Percentiles rank a stretch among this genome's conserved stretches.
Evolutionary conservation across 2,329 filamentous ascomycete genomes (phyloP).

Genomic region (Trichophyton simii): DNA sequence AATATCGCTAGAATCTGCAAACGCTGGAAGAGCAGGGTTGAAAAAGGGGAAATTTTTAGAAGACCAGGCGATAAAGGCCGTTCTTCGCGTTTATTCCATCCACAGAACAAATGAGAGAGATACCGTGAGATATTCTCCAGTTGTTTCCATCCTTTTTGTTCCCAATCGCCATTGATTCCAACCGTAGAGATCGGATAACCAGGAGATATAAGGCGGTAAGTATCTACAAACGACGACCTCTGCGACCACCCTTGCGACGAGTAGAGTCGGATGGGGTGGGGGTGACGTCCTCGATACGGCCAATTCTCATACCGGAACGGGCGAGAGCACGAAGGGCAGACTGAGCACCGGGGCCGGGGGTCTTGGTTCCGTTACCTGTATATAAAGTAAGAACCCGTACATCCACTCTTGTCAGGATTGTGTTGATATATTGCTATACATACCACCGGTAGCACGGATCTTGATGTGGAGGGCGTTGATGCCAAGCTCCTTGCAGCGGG

Average conservation of each 20-base stretch:
- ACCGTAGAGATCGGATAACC: slow-evolving; percentile 11
- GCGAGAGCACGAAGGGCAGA: slow-evolving; percentile 97
- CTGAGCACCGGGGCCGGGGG: slow-evolving; percentile 96
- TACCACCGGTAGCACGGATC: slow-evolving; percentile 98
- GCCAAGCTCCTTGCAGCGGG: slow-evolving; percentile 73
- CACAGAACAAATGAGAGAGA: slow-evolving; percentile 26
- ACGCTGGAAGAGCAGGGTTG: neutral
- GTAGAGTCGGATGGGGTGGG: slow-evolving; percentile 98
- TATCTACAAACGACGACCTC: slow-evolving; percentile 96
- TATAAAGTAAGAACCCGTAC: neutral
- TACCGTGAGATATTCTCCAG: slow-evolving; percentile 20
- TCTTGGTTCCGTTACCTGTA: slow-evolving; percentile 96
- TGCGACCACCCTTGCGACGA: slow-evolving; percentile 99
- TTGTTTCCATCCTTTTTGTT: slow-evolving; percentile 19
- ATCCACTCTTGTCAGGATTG: neutral
- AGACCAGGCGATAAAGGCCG: slow-evolving; percentile 41
- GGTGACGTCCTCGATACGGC: slow-evolving; percentile 98
- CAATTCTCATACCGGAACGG: slow-evolving; percentile 99
- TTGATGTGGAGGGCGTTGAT: slow-evolving; percentile 99
- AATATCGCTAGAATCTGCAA: neutral
- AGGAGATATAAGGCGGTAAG: slow-evolving; percentile 3
- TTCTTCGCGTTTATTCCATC: slow-evolving; percentile 43
- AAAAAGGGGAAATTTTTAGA: slow-evolving; percentile 18
- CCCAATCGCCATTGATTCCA: slow-evolving; percentile 8
- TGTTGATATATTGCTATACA: slow-evolving; percentile 22